Evolutionary conservation across 108 stramenopile genomes (phyloP), one percentile per base, ranked within the genome.

Genomic region (Discostella pseudostelligera): DNA sequence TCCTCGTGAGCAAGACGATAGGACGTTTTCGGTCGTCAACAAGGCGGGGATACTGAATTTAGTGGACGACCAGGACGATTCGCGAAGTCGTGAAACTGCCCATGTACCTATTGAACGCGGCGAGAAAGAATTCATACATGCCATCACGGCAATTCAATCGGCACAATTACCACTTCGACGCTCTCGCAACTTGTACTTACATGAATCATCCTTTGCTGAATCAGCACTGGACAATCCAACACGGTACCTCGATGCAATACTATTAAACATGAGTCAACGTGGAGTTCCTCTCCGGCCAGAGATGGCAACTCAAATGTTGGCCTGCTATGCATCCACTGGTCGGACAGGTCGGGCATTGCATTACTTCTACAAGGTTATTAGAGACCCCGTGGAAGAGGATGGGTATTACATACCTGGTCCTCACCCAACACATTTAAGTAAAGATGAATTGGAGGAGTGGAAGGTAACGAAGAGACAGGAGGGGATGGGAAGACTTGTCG

Each of bases 171-270:
- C 80, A 17, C 62, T 86, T 13, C 80, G 80, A 5, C 74, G 65
- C 25, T 70, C 81, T 60, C 86, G 90, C 26, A 92, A 92, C 49
- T 76, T 84, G 16, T 87, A 84, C 53, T 61, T 84, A 16, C 47
- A 69, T 35, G 90, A 91, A 51, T 62, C 77, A 8, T 58, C 85
- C 17, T 21, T 75, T 8, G 45, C 74, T 5, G 87, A 92, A 64
- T 83, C 90, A 10, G 62, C 76, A 53, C 78, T 93, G 19, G 91
- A 93, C 65, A 84, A 93, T 55, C 91, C 91, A 8, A 93, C 91
- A 3, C 74, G 88, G n/a, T 93, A 87, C 78, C 76, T 93, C 16
- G 91, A 93, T 81, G 88, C 87, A 10, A 93, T 93, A 62, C 61
- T 93, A 16, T 50, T 93, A 43, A 89, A 93, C 48, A 93, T 93